Evolutionary conservation across 1,284 basidiomycete genomes (phyloP).

Genomic region (Cryptococcus jaspeensis): DNA sequence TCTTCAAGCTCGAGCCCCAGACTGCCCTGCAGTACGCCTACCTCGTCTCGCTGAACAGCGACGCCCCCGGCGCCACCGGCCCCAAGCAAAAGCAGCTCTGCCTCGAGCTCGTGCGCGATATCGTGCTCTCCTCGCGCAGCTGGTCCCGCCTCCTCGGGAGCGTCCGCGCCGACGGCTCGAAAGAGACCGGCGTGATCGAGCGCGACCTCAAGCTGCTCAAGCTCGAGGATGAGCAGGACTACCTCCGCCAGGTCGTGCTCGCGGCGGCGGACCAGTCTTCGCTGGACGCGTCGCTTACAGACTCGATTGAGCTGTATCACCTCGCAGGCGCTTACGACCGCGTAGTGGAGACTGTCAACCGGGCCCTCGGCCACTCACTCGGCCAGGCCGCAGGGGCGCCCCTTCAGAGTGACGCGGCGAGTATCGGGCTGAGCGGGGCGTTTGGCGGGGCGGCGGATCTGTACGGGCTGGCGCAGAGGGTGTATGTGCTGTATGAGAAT

Average conservation of each 20-base stretch:
- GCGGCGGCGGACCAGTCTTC: slow-evolving; percentile 73
- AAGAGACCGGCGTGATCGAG: slow-evolving; percentile 86
- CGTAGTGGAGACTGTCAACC: slow-evolving; percentile 83
- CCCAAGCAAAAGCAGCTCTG: slow-evolving; percentile 79
- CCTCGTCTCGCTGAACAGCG: slow-evolving; percentile 76
- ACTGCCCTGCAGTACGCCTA: slow-evolving; percentile 96
- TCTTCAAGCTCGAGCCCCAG: slow-evolving; percentile 85
- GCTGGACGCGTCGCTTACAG: slow-evolving; percentile 68
- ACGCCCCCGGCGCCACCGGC: slow-evolving; percentile 60
- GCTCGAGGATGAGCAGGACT: slow-evolving; percentile 68
- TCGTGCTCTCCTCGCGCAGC: slow-evolving; percentile 81
- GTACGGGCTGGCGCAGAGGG: slow-evolving; percentile 75
- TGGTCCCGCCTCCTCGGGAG: slow-evolving; percentile 87
- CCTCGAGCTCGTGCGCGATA: slow-evolving; percentile 82
- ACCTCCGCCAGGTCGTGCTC: slow-evolving; percentile 78
- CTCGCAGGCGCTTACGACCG: slow-evolving; percentile 87
- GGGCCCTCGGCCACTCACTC: slow-evolving; percentile 82
- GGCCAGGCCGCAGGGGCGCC: slow-evolving; percentile 56
- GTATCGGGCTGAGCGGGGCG: slow-evolving; percentile 34
- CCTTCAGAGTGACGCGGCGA: slow-evolving; percentile 10
- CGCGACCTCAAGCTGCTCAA: slow-evolving; percentile 74
- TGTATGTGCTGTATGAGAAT: slow-evolving; percentile 81
- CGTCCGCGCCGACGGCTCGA: slow-evolving; percentile 80
- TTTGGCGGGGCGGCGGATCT: slow-evolving; percentile 56
- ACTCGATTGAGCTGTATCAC: slow-evolving; percentile 95